Evolutionary conservation across 2,329 filamentous ascomycete species (phyloP).

Genomic region (Sporothrix pseudoabietina): DNA sequence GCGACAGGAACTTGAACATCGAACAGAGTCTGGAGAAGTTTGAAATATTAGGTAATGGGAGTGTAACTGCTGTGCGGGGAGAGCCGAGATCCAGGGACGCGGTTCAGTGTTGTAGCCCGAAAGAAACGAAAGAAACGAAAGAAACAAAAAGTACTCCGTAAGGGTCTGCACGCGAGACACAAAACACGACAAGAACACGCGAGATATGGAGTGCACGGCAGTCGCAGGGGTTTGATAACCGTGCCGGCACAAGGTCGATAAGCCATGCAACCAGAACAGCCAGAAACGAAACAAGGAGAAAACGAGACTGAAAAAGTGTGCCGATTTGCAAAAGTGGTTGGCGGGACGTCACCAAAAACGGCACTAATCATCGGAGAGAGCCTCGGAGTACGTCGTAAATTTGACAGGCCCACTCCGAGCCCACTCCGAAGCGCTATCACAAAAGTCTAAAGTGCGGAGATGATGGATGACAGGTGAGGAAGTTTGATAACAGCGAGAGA

Average conservation of each 20-base stretch:
- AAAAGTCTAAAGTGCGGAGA: slow-evolving; percentile 9
- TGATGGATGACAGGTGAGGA: neutral
- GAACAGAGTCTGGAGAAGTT: neutral
- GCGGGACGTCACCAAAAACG: neutral
- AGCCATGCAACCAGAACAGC: neutral
- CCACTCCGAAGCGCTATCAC: slow-evolving; percentile 9
- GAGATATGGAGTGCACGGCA: neutral
- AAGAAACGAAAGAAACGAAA: neutral
- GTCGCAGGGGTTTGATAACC: neutral
- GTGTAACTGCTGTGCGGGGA: neutral
- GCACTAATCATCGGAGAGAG: slow-evolving; percentile 7
- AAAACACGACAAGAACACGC: neutral
- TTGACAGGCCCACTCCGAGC: neutral
- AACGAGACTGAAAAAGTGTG: neutral
- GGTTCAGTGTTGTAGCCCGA: neutral
- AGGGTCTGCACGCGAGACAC: neutral
- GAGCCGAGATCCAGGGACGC: neutral
- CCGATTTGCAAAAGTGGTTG: slow-evolving; percentile 7
- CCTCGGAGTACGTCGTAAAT: too few relatives aligned
- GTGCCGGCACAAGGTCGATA: neutral
- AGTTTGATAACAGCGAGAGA: slow-evolving; percentile 13
- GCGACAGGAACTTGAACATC: neutral
- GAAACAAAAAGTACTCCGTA: too few relatives aligned
- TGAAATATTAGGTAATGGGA: slow-evolving; percentile 1
- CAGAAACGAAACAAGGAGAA: neutral